These are phyloP conservation scores for Sporisorium reilianum DNA, from an alignment of 1,284 basidiomycete species.

Conservation along the genomic window DNA sequence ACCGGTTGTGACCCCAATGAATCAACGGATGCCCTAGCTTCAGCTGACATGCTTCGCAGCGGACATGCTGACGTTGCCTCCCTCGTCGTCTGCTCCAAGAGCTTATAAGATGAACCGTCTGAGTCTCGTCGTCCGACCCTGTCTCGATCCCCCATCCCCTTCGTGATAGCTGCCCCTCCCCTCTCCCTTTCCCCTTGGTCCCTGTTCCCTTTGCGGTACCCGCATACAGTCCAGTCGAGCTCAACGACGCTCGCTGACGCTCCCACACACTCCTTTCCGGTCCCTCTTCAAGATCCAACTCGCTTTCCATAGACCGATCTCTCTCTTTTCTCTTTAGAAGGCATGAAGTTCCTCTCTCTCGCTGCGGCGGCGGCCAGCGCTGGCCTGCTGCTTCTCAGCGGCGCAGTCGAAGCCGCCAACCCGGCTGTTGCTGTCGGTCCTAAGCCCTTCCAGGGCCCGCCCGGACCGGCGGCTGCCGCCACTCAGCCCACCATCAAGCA, in stretches of 20 bases:
- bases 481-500: slow-evolving; percentile 33
- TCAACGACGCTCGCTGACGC: slow-evolving; percentile 1
- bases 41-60: background rate
- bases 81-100: background rate
- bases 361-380: slow-evolving; percentile 41
- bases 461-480: slow-evolving; percentile 17
- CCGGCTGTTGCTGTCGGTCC: slow-evolving; percentile 34
- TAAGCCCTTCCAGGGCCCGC: slow-evolving; percentile 26
- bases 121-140: background rate
- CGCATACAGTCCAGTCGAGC: background rate
- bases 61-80: background rate
- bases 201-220: background rate
- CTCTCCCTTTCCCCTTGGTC: background rate
- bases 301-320: slow-evolving; percentile 10
- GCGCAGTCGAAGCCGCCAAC: slow-evolving; percentile 25
- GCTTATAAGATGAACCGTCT: slow-evolving; percentile 11
- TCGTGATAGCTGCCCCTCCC: slow-evolving; percentile 8
- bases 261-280: background rate
- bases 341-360: slow-evolving; percentile 45
- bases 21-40: background rate
- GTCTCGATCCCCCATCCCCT: slow-evolving; percentile 13
- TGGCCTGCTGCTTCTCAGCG: slow-evolving; percentile 33
- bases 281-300: background rate
- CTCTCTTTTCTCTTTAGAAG: background rate
- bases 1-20: background rate